Base-by-base conservation (phyloP, 1,284 basidiomycete genomes). In the Sporisorium exsertum region DNA sequence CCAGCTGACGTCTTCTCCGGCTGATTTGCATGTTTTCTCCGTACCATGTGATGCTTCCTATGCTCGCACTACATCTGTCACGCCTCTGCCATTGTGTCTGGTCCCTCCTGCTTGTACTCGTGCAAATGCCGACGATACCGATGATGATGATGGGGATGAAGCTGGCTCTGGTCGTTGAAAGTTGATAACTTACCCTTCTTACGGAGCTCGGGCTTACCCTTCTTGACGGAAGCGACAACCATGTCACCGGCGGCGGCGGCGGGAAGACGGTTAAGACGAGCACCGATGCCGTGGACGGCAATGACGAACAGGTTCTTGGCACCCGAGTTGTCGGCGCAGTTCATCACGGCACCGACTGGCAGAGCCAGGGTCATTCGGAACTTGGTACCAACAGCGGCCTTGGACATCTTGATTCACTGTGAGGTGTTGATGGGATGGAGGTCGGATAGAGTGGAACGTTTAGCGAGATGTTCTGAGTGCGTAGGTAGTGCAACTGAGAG, bases 271-370 rank as follows among this genome's bases (percentile, higher is more conserved):
- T 99, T 98, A 63, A 99, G 91, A 86, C 93, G 94, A 72, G 97
- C 93, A 88, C 96, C 97, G 87, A 93, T 94, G 72, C 95, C 94
- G 87, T 90, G 93, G 59, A 94, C 93, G 86, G 94, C 93, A 82
- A 96, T 95, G 84, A 96, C 86, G 88, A 89, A 96, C 77, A 97
- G 90, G 79, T 93, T 95, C 90, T 98, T 99, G 82, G 96, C 96
- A 82, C 97, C 97, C 83, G 93, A 95, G 92, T 99, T 99, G 90
- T 99, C 96, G 69, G 95, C 95, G 88, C 96, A 99, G 89, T 99
- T 99, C 87, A 99, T 91, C 82, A 99, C 96, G 86, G 96, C 96
- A 85, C 97, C 97, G 84, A 95, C 94, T 84, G 96, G 97, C 81
- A 97, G 91, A 92, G 84, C 86, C 77, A 83, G 78, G 53, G 82